These are phyloP conservation scores for Choiromyces venosus DNA, from an alignment of 495 filamentous ascomycete species.

Conservation along the genomic window DNA sequence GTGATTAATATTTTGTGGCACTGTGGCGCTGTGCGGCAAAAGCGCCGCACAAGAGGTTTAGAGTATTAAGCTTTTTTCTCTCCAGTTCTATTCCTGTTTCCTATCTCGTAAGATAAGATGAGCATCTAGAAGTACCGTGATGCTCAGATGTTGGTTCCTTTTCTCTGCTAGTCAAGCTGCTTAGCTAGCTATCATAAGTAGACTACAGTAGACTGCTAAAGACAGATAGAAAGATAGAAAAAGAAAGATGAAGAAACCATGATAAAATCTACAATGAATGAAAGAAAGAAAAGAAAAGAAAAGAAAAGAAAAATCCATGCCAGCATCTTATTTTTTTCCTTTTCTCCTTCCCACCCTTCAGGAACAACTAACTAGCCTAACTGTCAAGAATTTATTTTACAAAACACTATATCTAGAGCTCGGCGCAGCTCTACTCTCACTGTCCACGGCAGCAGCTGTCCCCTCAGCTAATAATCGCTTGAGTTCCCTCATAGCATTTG, in stretches of 20 bases:
- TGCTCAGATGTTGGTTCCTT: too few relatives aligned
- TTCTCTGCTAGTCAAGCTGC: too few relatives aligned
- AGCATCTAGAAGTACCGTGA: too few relatives aligned
- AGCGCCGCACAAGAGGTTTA: too few relatives aligned
- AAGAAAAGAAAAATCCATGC: neutral
- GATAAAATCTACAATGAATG: neutral
- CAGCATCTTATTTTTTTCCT: neutral
- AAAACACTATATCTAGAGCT: slow-evolving; percentile 88
- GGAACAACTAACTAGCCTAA: too few relatives aligned
- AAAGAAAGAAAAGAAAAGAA: too few relatives aligned
- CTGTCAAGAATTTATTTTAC: slow-evolving; percentile 49
- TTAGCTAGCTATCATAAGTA: neutral
- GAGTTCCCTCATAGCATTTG: slow-evolving; percentile 84
- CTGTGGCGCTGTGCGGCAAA: too few relatives aligned
- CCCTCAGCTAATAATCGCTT: slow-evolving; percentile 84
- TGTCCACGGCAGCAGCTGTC: slow-evolving; percentile 83
- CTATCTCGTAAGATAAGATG: too few relatives aligned
- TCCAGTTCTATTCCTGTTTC: too few relatives aligned
- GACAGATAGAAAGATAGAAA: neutral
- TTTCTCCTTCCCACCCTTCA: neutral
- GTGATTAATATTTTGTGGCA: too few relatives aligned
- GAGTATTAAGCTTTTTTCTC: too few relatives aligned
- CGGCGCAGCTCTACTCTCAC: slow-evolving; percentile 69
- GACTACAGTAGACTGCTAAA: neutral
- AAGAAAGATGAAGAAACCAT: neutral